A percentile compares a stretch with the other conserved stretches of the same genome.
Evolutionary conservation across 306 rosid genomes (phyloP).

Genomic region (Betula pendula): DNA sequence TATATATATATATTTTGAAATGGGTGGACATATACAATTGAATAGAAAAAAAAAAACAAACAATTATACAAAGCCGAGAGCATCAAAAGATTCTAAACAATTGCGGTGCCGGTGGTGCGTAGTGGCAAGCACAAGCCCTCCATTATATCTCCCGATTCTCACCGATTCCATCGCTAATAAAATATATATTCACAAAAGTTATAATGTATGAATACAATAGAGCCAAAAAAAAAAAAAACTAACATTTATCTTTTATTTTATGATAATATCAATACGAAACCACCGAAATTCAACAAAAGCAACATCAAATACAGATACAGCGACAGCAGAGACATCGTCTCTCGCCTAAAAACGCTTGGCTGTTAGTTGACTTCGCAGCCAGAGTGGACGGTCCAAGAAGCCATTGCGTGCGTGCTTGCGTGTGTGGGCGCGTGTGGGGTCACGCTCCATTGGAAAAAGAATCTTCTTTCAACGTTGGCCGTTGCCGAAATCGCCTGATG

Average conservation of each 20-base stretch:
- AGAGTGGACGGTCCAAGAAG: conserved; percentile 26
- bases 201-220: too few species aligned
- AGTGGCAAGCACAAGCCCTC: not conserved
- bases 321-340: not conserved
- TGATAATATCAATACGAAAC: not conserved
- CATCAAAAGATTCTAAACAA: too few species aligned
- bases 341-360: not conserved
- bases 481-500: not conserved
- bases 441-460: conserved; percentile 8
- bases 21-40: too few species aligned
- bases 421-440: conserved; percentile 25
- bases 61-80: too few species aligned
- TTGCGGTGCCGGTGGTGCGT: not conserved
- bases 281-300: not conserved
- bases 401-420: not conserved
- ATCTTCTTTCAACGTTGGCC: conserved; percentile 28
- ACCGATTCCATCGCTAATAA: conserved; percentile 5
- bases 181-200: not conserved
- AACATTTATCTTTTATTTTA: too few species aligned
- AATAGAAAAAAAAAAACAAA: too few species aligned
- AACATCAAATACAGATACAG: not conserved
- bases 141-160: conserved; percentile 46
- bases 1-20: too few species aligned
- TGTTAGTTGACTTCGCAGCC: conserved; percentile 49
- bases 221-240: too few species aligned